Base-by-base conservation (phyloP, 805 yeast genomes). In the Isabelozyma heimii region DNA sequence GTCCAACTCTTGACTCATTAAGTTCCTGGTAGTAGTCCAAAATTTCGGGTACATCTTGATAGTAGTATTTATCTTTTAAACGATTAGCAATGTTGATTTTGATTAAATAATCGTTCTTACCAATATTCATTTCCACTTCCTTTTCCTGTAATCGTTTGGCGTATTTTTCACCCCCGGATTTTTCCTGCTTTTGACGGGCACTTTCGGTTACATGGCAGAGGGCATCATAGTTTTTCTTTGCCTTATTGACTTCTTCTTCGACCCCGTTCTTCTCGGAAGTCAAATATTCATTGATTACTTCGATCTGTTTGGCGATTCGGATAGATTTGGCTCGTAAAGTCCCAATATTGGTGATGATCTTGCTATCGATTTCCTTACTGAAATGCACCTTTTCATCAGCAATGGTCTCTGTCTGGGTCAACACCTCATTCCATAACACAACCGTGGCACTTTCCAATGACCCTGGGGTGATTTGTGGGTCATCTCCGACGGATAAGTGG, bases 401-500 rank as follows among this genome's bases (percentile, higher is more conserved):
- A 37, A 88, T 80, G 20, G 77, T 71, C 66, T 91, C 97, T 1
- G 97, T 89, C 61, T 89, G 94, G 3, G 87, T 77, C 50, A 92
- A 76, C 6, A 91, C 80, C 54, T 90, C 96, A 42, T 81, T 89
- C 99, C 99, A 92, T 1, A 96, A 81, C 10, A 89, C 96, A 52
- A 91, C 70, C 13, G 88, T 76, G 0, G 97, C 96, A 54, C 88
- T 79, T 62, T 94, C 98, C 44, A 92, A 73, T 0, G 97, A 90
- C 0, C 99, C 99, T 0, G 99, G 98, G 0, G 99, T 94, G 40
- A 89, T 80, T 40, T 83, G 79, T 0, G 99, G 99, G 14, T 81
- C 80, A 51, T 89, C 96, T 24, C 99, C 99, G 2, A 94, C 99
- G 41, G 91, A 82, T 27, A 94, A 67, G 12, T 70, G 64, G 0